A percentile compares a stretch with the other conserved stretches of the same genome.
Evolutionary conservation across 2,329 filamentous ascomycete species (phyloP).

Genomic region (Volutella citrinella): DNA sequence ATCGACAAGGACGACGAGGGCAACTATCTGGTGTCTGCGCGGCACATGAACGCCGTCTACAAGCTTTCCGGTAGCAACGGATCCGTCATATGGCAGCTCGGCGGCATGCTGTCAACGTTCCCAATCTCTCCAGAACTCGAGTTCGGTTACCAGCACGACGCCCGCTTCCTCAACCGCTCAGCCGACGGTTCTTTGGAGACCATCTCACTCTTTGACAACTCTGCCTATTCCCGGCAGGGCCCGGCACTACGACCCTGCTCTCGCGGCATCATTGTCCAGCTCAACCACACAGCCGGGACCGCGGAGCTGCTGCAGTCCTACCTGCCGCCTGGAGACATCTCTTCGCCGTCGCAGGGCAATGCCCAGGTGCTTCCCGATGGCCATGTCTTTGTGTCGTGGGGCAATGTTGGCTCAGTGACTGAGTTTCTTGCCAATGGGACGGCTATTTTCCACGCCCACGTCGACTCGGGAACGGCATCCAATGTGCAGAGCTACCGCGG

Average conservation of each 20-base stretch:
- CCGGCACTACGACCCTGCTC: constrained; percentile 4
- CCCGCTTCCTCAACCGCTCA: constrained; percentile 35
- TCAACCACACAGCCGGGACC: constrained; percentile 42
- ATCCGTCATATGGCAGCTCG: constrained; percentile 51
- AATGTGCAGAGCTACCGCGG: constrained; percentile 56
- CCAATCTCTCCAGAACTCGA: constrained; percentile 30
- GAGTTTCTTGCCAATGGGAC: constrained; percentile 45
- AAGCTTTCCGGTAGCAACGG: constrained; percentile 40
- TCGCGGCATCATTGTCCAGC: constrained; percentile 42
- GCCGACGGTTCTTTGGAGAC: constrained; percentile 40
- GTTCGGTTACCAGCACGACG: constrained; percentile 52
- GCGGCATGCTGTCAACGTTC: constrained; percentile 40
- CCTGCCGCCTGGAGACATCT: constrained; percentile 45
- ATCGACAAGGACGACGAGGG: constrained; percentile 35
- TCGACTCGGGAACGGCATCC: constrained; percentile 38
- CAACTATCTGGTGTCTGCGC: constrained; percentile 26
- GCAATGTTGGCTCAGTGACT: constrained; percentile 45
- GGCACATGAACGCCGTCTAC: constrained; percentile 18
- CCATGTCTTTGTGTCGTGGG: constrained; percentile 57
- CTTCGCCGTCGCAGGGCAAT: constrained; percentile 46
- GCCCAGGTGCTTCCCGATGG: constrained; percentile 52
- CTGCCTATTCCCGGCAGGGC: constrained; percentile 7
- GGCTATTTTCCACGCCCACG: constrained; percentile 50
- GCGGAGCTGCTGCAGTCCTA: constrained; percentile 45
- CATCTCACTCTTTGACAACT: constrained; percentile 54